Conservation (phyloP, 1,284 basidiomycete species). For the Microbotryum violaceum region DNA sequence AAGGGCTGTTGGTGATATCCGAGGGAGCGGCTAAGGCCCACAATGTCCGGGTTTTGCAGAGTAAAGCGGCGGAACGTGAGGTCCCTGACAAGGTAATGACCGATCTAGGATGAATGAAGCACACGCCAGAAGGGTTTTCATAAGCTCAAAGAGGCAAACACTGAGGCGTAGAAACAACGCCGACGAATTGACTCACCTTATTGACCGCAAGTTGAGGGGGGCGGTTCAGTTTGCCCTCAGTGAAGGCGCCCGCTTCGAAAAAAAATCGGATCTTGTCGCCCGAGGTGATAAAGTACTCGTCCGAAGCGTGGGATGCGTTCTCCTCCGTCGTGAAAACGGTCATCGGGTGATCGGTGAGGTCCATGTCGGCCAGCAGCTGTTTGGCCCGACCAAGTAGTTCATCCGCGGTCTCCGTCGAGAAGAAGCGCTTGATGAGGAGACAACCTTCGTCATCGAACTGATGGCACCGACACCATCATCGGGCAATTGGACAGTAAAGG, state of each 20-base stretch:
- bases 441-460: slow-evolving; percentile 50
- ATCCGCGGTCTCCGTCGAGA: slow-evolving; percentile 52
- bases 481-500: background rate
- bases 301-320: slow-evolving; percentile 64
- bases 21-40: slow-evolving; percentile 27
- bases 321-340: slow-evolving; percentile 75
- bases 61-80: slow-evolving; percentile 48
- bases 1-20: slow-evolving; percentile 25
- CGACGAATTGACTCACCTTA: slow-evolving; percentile 39
- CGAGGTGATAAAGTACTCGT: slow-evolving; percentile 83
- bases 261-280: slow-evolving; percentile 91
- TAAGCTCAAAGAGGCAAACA: background rate
- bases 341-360: slow-evolving; percentile 67
- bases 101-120: slow-evolving; percentile 10
- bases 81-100: slow-evolving; percentile 69
- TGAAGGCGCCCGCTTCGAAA: slow-evolving; percentile 70
- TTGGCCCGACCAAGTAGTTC: slow-evolving; percentile 52
- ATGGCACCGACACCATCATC: no score
- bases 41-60: slow-evolving; percentile 12
- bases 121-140: background rate
- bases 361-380: slow-evolving; percentile 63
- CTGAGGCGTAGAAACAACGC: background rate
- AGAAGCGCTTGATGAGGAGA: slow-evolving; percentile 66
- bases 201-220: slow-evolving; percentile 58
- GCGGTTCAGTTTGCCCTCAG: slow-evolving; percentile 54